A percentile compares a stretch with the other conserved stretches of the same genome.
phyloP scores from a whole-genome alignment of 371 early-diverging fungal genomes.

The Mortierella sp. region DNA sequence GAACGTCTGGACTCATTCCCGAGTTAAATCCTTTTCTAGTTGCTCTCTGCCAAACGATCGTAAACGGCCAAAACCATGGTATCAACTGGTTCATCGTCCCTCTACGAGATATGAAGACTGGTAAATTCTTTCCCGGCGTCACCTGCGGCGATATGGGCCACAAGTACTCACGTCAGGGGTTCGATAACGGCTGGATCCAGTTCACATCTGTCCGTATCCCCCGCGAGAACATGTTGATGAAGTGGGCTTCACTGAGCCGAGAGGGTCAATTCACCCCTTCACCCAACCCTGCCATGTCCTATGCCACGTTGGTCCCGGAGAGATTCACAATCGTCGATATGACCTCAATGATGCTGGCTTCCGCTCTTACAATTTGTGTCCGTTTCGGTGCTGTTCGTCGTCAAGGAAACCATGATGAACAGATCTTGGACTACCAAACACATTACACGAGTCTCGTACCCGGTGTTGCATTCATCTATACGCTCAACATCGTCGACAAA shows the following conservation, averaged over 20 bases:
- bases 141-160: constrained; percentile 87
- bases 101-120: constrained; percentile 78
- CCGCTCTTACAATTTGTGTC: constrained; percentile 68
- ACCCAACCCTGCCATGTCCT: constrained; percentile 66
- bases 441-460: constrained; percentile 68
- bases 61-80: constrained; percentile 73
- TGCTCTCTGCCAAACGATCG: constrained; percentile 69
- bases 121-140: constrained; percentile 68
- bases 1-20: no score
- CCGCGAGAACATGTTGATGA: constrained; percentile 80
- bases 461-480: constrained; percentile 65
- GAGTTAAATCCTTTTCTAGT: constrained; percentile 25
- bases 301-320: constrained; percentile 74
- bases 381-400: constrained; percentile 74
- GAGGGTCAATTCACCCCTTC: constrained; percentile 69
- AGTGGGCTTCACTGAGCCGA: constrained; percentile 68
- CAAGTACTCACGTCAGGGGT: constrained; percentile 81
- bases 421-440: constrained; percentile 75
- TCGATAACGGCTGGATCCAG: constrained; percentile 95
- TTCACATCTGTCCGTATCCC: constrained; percentile 89
- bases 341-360: constrained; percentile 54
- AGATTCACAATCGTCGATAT: constrained; percentile 59
- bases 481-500: constrained; percentile 51
- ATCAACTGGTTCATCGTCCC: constrained; percentile 90
- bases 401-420: constrained; percentile 70